Evolutionary conservation across 1,284 basidiomycete species (phyloP), one percentile per base, ranked within the genome.

Genomic region (Boletus sp.): DNA sequence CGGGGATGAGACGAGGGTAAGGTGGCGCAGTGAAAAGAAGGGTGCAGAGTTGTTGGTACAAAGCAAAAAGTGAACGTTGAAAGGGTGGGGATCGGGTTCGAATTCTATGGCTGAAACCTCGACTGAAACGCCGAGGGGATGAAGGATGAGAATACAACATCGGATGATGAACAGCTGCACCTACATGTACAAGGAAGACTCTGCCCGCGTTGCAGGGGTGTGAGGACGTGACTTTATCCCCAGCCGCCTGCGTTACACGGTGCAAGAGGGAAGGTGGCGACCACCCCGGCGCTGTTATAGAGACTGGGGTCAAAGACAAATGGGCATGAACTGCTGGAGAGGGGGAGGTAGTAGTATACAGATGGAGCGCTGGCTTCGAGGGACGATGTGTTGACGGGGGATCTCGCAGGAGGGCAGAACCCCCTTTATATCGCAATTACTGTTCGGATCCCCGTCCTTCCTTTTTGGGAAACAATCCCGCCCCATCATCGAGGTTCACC

Each of bases 381-480:
- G 41, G 16, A 12, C 20, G 41, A 5, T 19, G 5, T 41, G 39
- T 46, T 25, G 33, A 27, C 22, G 41, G 41, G 32, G 32, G 27
- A 54, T 53, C 46, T 42, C 33, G 44, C 30, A n/a, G 10, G 29
- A 17, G 10, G 22, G 22, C n/a, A 14, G 30, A 10, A 32, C 25
- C 14, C 14, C 7, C 35, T 49, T 57, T 58, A 60, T 61, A 61
- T 19, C 16, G 4, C 8, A 5, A 23, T 29, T 30, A 26, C 14
- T 51, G 12, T 37, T 59, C 54, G 59, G 46, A 14, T 50, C 37
- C 47, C 13, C 6, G 1, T 13, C 2, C 9, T 43, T 51, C 48
- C 47, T 36, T 33, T 51, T 40, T 8, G 0, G 33, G 56, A 16
- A 33, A 34, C 10, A 23, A 25, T 2, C 20, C 25, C 8, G 13